Conservation (phyloP, 768 basidiomycete genomes). For the Boletus rubroflammeus region DNA sequence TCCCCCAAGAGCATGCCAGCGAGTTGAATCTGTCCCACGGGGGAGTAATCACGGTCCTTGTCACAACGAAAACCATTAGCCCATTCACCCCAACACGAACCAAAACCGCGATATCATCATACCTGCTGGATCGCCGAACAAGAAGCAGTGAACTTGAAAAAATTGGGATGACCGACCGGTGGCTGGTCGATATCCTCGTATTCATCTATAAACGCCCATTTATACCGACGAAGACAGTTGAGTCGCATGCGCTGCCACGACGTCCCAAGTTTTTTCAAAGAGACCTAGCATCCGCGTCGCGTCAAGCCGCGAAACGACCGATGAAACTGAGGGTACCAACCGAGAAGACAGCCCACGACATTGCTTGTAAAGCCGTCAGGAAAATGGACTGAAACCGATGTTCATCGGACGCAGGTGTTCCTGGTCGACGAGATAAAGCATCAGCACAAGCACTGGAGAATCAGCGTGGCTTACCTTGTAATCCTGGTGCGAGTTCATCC, state of each 20-base stretch:
- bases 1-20: constrained; percentile 41
- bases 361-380: constrained; percentile 54
- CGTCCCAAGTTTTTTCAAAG: constrained; percentile 43
- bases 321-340: constrained; percentile 34
- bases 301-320: not conserved
- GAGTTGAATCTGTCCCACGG: constrained; percentile 39
- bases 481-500: constrained; percentile 41
- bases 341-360: constrained; percentile 51
- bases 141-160: constrained; percentile 44
- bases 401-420: constrained; percentile 37
- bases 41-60: constrained; percentile 40
- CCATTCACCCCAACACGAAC: not conserved
- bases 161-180: constrained; percentile 52
- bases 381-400: constrained; percentile 48
- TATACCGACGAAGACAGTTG: constrained; percentile 65
- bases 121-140: constrained; percentile 42
- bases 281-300: constrained; percentile 36
- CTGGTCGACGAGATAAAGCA: constrained; percentile 3
- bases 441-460: not conserved
- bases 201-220: constrained; percentile 68
- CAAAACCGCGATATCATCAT: not conserved
- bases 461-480: constrained; percentile 37
- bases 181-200: constrained; percentile 49
- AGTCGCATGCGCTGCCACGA: constrained; percentile 50
- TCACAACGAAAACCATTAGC: not conserved